Evolutionary conservation across 305 asterid species (phyloP).

Genomic region (Withania somnifera): DNA sequence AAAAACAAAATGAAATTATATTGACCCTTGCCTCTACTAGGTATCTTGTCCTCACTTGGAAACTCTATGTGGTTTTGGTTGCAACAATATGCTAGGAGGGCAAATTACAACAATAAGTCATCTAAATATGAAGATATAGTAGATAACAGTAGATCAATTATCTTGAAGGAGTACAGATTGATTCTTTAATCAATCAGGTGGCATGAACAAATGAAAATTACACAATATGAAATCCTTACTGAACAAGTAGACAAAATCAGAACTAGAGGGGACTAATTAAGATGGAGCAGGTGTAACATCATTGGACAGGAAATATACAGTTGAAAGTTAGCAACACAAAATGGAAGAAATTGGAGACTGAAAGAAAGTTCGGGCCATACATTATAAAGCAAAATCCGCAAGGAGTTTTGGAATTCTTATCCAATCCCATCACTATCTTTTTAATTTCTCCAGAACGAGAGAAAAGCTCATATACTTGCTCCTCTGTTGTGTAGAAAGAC

Average conservation of each 20-base stretch:
- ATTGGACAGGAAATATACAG: background rate
- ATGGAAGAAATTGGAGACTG: background rate
- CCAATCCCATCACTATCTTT: constrained; percentile 94
- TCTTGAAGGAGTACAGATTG: background rate
- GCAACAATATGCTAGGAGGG: background rate
- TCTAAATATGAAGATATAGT: background rate
- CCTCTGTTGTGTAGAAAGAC: constrained; percentile 96
- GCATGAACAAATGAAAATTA: background rate
- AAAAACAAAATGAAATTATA: background rate
- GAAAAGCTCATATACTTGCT: constrained; percentile 90
- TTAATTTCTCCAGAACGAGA: constrained; percentile 90
- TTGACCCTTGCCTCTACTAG: background rate
- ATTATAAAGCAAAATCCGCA: constrained; percentile 92
- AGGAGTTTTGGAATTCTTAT: constrained; percentile 85
- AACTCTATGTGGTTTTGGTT: background rate
- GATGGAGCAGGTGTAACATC: background rate
- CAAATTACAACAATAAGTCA: too few relatives aligned
- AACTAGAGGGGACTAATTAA: background rate
- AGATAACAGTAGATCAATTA: background rate
- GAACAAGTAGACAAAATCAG: background rate
- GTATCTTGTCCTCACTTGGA: background rate
- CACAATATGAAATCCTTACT: background rate
- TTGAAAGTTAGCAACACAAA: background rate
- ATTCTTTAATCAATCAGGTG: background rate
- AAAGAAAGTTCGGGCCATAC: constrained; percentile 27